Evolutionary conservation across 306 rosid genomes (phyloP).

Genomic region (Phaseolus lunatus): DNA sequence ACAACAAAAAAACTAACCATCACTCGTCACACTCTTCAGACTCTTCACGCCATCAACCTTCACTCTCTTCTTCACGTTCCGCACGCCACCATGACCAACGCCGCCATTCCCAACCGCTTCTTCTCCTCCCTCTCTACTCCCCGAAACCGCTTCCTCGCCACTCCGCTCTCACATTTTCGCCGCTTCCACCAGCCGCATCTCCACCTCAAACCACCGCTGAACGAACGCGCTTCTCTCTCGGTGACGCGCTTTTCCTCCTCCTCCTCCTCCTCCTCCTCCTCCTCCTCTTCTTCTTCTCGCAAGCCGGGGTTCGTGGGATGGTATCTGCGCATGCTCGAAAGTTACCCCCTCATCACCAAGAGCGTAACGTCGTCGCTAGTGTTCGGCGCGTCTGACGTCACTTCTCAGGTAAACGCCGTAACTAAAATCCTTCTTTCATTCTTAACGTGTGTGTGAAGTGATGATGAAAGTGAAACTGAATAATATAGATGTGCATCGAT

Average conservation of each 20-base stretch:
- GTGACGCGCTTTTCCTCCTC: background rate
- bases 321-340: conserved; percentile 65
- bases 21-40: too few species aligned
- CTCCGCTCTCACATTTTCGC: conserved; percentile 24
- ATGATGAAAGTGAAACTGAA: background rate
- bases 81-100: background rate
- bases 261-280: conserved; percentile 38
- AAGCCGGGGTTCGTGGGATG: conserved; percentile 63
- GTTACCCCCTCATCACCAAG: conserved; percentile 61
- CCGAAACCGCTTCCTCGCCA: background rate
- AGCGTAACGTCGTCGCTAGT: conserved; percentile 65
- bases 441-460: background rate
- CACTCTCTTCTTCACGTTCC: background rate
- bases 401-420: conserved; percentile 67
- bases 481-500: background rate
- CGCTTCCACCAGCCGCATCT: conserved; percentile 18
- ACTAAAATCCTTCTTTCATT: background rate
- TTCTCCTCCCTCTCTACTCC: background rate
- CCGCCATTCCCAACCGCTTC: conserved; percentile 3
- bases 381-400: conserved; percentile 66
- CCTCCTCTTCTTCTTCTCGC: conserved; percentile 40
- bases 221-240: conserved; percentile 2
- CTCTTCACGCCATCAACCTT: background rate
- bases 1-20: too few species aligned
- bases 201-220: background rate